A percentile compares a stretch with the other conserved stretches of the same genome.
phyloP scores from a whole-genome alignment of 352 stramenopile species.

The Peronospora farinosa region DNA sequence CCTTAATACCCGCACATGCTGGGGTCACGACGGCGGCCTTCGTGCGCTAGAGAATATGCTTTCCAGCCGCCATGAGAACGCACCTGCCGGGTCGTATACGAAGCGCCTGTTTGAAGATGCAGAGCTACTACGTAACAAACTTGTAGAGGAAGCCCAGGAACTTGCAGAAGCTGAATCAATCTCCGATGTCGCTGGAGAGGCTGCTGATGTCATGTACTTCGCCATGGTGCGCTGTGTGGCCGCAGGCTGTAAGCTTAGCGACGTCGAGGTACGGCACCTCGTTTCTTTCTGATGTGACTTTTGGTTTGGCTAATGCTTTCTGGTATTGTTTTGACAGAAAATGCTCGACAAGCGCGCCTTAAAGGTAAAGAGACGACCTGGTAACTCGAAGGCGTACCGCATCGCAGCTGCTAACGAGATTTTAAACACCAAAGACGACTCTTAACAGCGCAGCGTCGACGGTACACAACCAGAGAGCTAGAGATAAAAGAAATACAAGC shows the following conservation, averaged over 20 bases:
- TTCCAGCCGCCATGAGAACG: constrained; percentile 73
- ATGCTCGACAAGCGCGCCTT: constrained; percentile 89
- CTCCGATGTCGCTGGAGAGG: constrained; percentile 89
- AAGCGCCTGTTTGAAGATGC: constrained; percentile 93
- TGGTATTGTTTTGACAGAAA: constrained; percentile 28
- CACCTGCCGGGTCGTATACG: constrained; percentile 92
- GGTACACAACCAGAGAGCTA: constrained; percentile 18
- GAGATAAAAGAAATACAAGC: neutral
- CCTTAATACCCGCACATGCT: constrained; percentile 91
- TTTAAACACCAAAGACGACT: constrained; percentile 38
- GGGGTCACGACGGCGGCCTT: constrained; percentile 83
- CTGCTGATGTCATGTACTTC: constrained; percentile 96
- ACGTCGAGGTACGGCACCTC: constrained; percentile 67
- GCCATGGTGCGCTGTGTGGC: constrained; percentile 90
- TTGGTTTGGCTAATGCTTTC: constrained; percentile 5
- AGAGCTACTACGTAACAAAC: constrained; percentile 90
- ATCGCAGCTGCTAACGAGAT: constrained; percentile 78
- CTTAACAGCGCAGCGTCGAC: constrained; percentile 4
- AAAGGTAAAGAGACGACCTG: constrained; percentile 88
- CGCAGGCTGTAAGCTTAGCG: constrained; percentile 87
- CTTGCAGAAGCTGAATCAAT: constrained; percentile 82
- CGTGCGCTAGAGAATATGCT: constrained; percentile 88
- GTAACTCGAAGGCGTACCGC: constrained; percentile 84
- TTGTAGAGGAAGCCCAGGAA: constrained; percentile 95
- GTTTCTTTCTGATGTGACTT: constrained; percentile 3